Evolutionary conservation across 139 green algal genomes (phyloP), one percentile per base, ranked within the genome.

Genomic region (Spirogloea muscicola): DNA sequence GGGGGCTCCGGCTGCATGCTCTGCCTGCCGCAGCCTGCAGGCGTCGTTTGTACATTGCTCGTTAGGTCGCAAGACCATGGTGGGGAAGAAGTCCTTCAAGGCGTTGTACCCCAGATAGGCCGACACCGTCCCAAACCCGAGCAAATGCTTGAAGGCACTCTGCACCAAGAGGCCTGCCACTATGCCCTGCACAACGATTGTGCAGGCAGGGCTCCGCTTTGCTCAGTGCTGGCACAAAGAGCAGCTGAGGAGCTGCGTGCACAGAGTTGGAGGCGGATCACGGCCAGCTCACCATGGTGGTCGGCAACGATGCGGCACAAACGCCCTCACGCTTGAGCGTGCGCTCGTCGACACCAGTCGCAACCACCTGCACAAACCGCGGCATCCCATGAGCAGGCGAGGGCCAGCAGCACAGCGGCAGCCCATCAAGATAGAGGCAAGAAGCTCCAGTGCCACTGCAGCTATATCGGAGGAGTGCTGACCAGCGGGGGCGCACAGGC

Each of bases 291-390:
- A 75, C 66, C 93, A 98, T 98, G 41, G 93, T 98, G 64, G 93
- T 98, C 41, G 93, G 93, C 62, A 98, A 86, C n/a, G 86, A 93
- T 33, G 93, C 93, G 0, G 93, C 94, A 72, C 93, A 98, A 49
- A 98, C 93, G 31, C 93, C 94, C 77, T 98, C 94, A 0, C 93
- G 84, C 84, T 97, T 96, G 16, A 98, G 80, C 3, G 91, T 98
- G 52, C 86, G 84, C 83, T 98, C 93, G 79, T 98, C 94, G 61
- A 98, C 93, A 58, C 93, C 93, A 39, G 82, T 90, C n/a, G 91
- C 91, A 31, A 97, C 90, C 57, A 96, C 73, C 73, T 81, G 62
- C 31, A n/a, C n/a, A n/a, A n/a, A n/a, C n/a, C n/a, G n/a, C n/a
- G n/a, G n/a, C n/a, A n/a, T n/a, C n/a, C n/a, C n/a, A n/a, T n/a